Conservation (phyloP, 2,329 filamentous ascomycete genomes). For the Apiospora sp. region DNA sequence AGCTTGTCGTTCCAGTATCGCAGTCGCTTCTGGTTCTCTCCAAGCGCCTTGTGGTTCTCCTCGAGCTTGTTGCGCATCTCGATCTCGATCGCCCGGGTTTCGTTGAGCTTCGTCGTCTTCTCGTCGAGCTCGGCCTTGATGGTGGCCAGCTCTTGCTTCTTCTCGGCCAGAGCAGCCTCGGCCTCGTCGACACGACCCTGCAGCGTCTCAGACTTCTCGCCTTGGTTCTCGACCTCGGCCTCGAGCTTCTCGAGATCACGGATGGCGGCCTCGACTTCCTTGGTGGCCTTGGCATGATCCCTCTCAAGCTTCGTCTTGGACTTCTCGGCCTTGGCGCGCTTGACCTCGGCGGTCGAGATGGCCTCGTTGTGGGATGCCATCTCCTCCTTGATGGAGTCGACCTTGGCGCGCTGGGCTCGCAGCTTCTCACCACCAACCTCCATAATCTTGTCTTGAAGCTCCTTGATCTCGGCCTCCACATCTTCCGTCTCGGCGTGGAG, state of each 20-base stretch:
- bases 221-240: constrained; percentile 80
- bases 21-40: constrained; percentile 84
- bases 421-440: constrained; percentile 94
- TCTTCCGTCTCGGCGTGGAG: constrained; percentile 86
- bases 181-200: constrained; percentile 81
- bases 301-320: constrained; percentile 87
- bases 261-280: constrained; percentile 77
- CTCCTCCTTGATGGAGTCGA: constrained; percentile 87
- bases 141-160: constrained; percentile 80
- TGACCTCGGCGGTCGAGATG: constrained; percentile 85
- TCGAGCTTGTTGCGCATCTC: constrained; percentile 99
- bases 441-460: constrained; percentile 96
- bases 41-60: constrained; percentile 88
- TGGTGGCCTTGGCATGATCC: constrained; percentile 77
- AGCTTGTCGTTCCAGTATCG: constrained; percentile 92
- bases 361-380: constrained; percentile 83
- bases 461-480: constrained; percentile 92
- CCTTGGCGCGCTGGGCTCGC: constrained; percentile 86
- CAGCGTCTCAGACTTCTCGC: constrained; percentile 76
- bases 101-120: constrained; percentile 85
- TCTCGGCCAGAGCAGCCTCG: constrained; percentile 77
- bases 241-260: constrained; percentile 81
- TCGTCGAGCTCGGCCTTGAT: constrained; percentile 88
- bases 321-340: constrained; percentile 93
- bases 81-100: constrained; percentile 88